Evolutionary conservation across 495 filamentous ascomycete genomes (phyloP), one percentile per base, ranked within the genome.

Genomic region (Extremus antarcticus): DNA sequence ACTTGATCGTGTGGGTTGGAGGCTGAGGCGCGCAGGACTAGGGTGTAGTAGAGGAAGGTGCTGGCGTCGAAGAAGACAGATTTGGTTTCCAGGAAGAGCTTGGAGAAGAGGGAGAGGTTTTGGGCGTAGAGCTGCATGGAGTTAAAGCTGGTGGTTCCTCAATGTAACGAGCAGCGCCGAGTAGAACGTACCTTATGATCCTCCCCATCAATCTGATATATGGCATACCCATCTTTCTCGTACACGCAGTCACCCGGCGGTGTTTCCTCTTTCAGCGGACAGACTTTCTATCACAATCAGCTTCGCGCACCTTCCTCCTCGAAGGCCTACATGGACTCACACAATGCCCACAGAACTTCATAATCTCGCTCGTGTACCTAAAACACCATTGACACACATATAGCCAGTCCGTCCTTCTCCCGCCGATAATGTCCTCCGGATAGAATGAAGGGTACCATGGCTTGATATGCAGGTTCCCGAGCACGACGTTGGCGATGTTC

Each of bases 51-150:
- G 61, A 90, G 82, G 73, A 99, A 99, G 53, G 86, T 87, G 35
- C 82, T 81, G 56, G 95, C 88, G 63, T 97, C 94, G 74, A 94
- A 99, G 71, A 95, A 97, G 56, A 99, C 90, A 20, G 88, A 94
- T 67, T 99, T 99, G 66, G 90, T 95, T 67, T 96, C 90, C 52
- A 98, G 83, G 69, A 95, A 98, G 50, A 98, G 78, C 65, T 97
- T 97, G n/a, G 89, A 88, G 69, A 97, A 95, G 40, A 98, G 84
- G 19, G 87, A 94, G 51, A 98, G 78, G 65, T 95, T 95, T 70
- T 97, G 92, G 58, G 87, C 87, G 70, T 90, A 98, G 15, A 95
- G 79, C 80, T 95, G 53, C 47, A 23, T 35, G 29, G 7, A 35
- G 13, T 35, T 35, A 35, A 13, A 4, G 29, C 4, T 4, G 29